A percentile compares a stretch with the other conserved stretches of the same genome.
Evolutionary conservation across 163 green algal species (phyloP).

Genomic region (Scenedesmus sp.): DNA sequence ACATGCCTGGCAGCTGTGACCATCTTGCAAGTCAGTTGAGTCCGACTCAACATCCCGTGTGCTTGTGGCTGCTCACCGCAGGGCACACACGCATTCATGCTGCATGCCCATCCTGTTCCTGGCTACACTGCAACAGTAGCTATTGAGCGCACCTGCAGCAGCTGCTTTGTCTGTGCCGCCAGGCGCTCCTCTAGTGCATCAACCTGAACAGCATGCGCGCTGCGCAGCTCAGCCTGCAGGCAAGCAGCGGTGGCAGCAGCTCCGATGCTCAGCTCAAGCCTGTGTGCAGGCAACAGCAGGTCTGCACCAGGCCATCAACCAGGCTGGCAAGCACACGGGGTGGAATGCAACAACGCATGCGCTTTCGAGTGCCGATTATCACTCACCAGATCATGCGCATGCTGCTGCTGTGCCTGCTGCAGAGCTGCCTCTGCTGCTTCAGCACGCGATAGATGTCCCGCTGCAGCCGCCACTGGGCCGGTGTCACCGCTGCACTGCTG

Average conservation of each 20-base stretch:
- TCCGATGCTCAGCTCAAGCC: neutral
- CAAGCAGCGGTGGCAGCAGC: neutral
- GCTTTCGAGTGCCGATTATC: neutral
- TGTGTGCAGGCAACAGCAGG: neutral
- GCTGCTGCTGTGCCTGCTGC: neutral
- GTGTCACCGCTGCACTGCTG: neutral
- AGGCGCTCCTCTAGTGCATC: constrained; percentile 2
- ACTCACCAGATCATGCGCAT: constrained; percentile 13
- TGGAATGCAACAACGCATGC: neutral
- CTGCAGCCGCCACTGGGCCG: neutral
- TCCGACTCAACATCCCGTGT: too few relatives aligned
- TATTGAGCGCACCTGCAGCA: constrained; percentile 6
- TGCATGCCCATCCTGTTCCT: neutral
- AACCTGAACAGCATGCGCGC: constrained; percentile 14
- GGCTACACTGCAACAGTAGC: neutral
- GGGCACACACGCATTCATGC: too few relatives aligned
- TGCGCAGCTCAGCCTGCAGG: neutral
- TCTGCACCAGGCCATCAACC: too few relatives aligned
- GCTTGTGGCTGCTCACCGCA: too few relatives aligned
- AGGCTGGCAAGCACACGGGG: neutral
- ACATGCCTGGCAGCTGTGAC: too few relatives aligned
- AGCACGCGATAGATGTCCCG: neutral
- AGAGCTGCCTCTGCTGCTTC: neutral
- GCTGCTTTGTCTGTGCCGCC: constrained; percentile 26
- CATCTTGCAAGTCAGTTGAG: too few relatives aligned